A percentile compares a stretch with the other conserved stretches of the same genome.
These are phyloP conservation scores for Malassezia dermatis DNA, from an alignment of 1,284 basidiomycete species.

Conservation along the genomic window DNA sequence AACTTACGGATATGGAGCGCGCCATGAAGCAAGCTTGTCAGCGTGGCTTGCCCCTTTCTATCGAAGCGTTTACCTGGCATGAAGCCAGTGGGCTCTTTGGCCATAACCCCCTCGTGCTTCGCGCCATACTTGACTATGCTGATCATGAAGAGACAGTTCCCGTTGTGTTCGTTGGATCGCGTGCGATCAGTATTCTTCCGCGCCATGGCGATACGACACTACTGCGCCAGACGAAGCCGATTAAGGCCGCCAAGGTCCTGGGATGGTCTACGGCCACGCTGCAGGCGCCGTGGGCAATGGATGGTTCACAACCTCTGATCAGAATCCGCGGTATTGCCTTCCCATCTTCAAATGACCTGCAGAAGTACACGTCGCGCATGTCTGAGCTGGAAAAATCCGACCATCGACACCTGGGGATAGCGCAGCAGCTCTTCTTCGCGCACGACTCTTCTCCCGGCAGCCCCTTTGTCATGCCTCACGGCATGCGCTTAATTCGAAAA, in stretches of 20 bases:
- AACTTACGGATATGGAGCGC: not conserved
- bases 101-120: slow-evolving; percentile 1
- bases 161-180: slow-evolving; percentile 2
- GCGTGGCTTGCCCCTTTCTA: not conserved
- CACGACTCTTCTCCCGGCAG: slow-evolving; percentile 43
- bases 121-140: not conserved
- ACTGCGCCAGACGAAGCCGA: slow-evolving; percentile 10
- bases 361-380: slow-evolving; percentile 5
- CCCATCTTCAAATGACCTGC: slow-evolving; percentile 10
- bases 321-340: slow-evolving; percentile 21
- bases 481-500: slow-evolving; percentile 36
- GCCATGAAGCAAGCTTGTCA: not conserved
- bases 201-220: slow-evolving; percentile 4
- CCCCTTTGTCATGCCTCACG: slow-evolving; percentile 45
- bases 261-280: slow-evolving; percentile 19
- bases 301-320: slow-evolving; percentile 9
- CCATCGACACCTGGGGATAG: slow-evolving; percentile 31
- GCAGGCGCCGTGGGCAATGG: not conserved
- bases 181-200: not conserved
- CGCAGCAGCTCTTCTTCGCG: slow-evolving; percentile 39
- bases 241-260: slow-evolving; percentile 16
- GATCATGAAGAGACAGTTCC: not conserved
- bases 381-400: slow-evolving; percentile 21
- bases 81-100: slow-evolving; percentile 11
- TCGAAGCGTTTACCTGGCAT: not conserved